These are phyloP conservation scores for Epichloe brachyelytri DNA, from an alignment of 2,329 filamentous ascomycete genomes.

Conservation along the genomic window DNA sequence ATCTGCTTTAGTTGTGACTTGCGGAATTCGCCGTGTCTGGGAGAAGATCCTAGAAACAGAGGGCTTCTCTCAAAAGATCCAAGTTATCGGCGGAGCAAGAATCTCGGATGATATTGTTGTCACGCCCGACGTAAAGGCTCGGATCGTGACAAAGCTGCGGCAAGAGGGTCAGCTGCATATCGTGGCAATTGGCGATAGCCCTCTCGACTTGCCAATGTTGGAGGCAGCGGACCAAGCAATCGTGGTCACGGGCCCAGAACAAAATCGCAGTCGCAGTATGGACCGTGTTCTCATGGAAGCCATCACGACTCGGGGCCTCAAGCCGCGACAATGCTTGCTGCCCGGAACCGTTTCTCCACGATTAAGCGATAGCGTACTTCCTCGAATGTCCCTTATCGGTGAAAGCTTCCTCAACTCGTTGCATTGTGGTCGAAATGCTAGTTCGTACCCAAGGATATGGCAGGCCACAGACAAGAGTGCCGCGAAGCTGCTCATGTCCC, in stretches of 20 bases:
- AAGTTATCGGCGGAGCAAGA: slow-evolving; percentile 39
- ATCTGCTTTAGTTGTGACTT: slow-evolving; percentile 38
- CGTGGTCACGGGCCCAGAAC: slow-evolving; percentile 39
- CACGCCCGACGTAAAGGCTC: slow-evolving; percentile 35
- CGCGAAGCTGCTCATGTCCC: slow-evolving; percentile 37
- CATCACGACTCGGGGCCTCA: slow-evolving; percentile 27
- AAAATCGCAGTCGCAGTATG: slow-evolving; percentile 38
- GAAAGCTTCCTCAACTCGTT: slow-evolving; percentile 11
- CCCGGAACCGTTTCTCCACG: slow-evolving; percentile 25
- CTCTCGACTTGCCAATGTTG: slow-evolving; percentile 46
- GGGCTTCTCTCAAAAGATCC: slow-evolving; percentile 27
- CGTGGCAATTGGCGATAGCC: slow-evolving; percentile 48
- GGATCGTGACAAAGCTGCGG: slow-evolving; percentile 29
- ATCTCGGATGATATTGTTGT: slow-evolving; percentile 36
- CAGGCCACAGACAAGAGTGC: slow-evolving; percentile 32
- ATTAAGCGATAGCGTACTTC: slow-evolving; percentile 29
- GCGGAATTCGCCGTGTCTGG: slow-evolving; percentile 41
- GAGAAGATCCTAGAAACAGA: slow-evolving; percentile 34
- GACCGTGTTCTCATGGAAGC: slow-evolving; percentile 28
- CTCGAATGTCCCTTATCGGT: slow-evolving; percentile 23
- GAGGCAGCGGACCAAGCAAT: slow-evolving; percentile 36
- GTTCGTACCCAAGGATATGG: slow-evolving; percentile 12
- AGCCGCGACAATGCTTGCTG: slow-evolving; percentile 33
- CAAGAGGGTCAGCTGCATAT: slow-evolving; percentile 28
- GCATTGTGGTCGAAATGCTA: not conserved